Evolutionary conservation across 2,329 filamentous ascomycete genomes (phyloP).

Genomic region (Sclerotinia glacialis): DNA sequence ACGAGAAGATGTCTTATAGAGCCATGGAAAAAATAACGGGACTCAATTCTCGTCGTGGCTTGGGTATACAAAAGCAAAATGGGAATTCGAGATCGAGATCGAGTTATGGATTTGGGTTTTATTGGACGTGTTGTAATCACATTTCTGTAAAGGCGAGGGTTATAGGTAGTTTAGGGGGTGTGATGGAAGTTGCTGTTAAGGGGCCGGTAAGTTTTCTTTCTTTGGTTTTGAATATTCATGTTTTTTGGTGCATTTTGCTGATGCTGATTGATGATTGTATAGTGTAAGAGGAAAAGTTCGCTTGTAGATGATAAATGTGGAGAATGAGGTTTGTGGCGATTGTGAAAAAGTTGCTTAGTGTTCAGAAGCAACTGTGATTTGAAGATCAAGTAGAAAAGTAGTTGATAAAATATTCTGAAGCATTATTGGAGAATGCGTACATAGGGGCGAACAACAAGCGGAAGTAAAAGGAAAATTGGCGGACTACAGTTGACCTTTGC

Average conservation of each 20-base stretch:
- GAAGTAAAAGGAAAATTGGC: too few relatives aligned
- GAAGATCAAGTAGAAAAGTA: neutral
- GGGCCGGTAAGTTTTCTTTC: neutral
- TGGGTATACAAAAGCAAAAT: neutral
- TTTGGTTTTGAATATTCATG: neutral
- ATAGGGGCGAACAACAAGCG: neutral
- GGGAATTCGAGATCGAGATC: neutral
- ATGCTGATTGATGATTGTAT: neutral
- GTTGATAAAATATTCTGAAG: neutral
- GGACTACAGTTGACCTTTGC: neutral
- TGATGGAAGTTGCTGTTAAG: neutral
- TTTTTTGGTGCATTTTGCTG: neutral
- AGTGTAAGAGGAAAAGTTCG: slow-evolving; percentile 12
- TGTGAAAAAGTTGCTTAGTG: slow-evolving; percentile 12
- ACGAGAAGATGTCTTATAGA: neutral
- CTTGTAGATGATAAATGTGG: neutral
- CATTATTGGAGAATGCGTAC: neutral
- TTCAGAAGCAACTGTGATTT: rapidly evolving
- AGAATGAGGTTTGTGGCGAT: slow-evolving; percentile 1
- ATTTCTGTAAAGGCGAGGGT: neutral
- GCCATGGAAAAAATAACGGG: neutral
- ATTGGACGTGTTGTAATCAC: slow-evolving; percentile 9
- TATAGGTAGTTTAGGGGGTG: neutral
- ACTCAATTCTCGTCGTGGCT: neutral
- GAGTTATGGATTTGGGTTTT: slow-evolving; percentile 11